A percentile compares a stretch with the other conserved stretches of the same genome.
Evolutionary conservation across 352 stramenopile genomes (phyloP).

Genomic region (Aphanomyces stellatus): DNA sequence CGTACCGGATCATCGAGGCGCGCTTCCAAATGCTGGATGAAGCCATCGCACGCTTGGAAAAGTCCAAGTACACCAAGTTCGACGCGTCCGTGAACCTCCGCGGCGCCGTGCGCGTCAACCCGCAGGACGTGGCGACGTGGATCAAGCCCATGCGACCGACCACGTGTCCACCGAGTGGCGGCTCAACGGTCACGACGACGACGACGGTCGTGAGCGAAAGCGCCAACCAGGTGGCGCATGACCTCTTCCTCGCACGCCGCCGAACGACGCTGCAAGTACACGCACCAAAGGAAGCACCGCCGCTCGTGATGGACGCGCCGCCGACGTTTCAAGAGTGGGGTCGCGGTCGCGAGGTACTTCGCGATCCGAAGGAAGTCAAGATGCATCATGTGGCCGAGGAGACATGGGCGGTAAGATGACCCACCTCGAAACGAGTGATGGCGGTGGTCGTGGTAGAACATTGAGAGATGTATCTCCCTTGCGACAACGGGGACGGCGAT

Average conservation of each 20-base stretch:
- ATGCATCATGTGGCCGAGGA: conserved; percentile 7
- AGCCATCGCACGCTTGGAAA: background rate
- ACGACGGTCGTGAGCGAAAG: background rate
- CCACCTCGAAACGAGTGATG: background rate
- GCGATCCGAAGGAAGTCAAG: conserved; percentile 5
- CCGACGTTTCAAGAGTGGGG: conserved; percentile 2
- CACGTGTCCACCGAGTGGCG: background rate
- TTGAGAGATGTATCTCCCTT: no score
- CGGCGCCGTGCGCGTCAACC: background rate
- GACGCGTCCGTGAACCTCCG: conserved; percentile 9
- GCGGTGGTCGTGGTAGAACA: no score
- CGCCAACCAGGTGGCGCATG: background rate
- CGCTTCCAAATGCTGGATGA: conserved; percentile 18
- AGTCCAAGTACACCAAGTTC: background rate
- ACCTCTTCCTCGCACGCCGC: background rate
- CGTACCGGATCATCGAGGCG: conserved; percentile 19
- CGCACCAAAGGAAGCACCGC: no score
- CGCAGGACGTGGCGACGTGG: conserved; percentile 2
- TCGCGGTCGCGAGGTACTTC: background rate
- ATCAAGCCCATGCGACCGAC: background rate
- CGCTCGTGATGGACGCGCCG: background rate
- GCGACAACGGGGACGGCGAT: no score
- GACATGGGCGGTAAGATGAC: background rate
- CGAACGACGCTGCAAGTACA: background rate
- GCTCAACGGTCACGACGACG: background rate